Evolutionary conservation across 2,329 filamentous ascomycete genomes (phyloP).

Genomic region (Fusarium caatingaense): DNA sequence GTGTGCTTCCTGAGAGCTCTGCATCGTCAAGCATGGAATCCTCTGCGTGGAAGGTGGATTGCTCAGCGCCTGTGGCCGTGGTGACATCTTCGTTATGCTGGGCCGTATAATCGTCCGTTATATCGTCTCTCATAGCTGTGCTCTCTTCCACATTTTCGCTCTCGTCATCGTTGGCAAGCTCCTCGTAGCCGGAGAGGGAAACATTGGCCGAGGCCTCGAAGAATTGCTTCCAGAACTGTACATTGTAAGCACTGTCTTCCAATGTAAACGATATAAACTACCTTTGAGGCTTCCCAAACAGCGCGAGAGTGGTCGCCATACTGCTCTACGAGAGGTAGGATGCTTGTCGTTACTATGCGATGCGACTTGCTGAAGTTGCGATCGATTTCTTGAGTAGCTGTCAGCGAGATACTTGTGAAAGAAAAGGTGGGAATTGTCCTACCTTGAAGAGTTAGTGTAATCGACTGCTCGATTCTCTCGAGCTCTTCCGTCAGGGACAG

Average conservation of each 20-base stretch:
- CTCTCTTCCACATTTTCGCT: constrained; percentile 62
- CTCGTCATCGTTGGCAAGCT: constrained; percentile 77
- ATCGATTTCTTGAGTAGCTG: constrained; percentile 81
- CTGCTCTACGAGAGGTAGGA: constrained; percentile 92
- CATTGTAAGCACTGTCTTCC: neutral
- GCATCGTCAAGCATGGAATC: constrained; percentile 77
- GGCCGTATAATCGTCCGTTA: constrained; percentile 62
- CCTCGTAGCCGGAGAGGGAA: constrained; percentile 93
- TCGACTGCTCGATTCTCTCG: constrained; percentile 95
- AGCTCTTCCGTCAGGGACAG: constrained; percentile 93
- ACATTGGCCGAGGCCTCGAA: constrained; percentile 99
- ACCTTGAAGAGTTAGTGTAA: constrained; percentile 95
- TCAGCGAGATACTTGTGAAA: neutral
- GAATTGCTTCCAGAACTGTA: constrained; percentile 99
- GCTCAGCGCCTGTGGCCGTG: constrained; percentile 48
- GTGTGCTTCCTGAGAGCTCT: constrained; percentile 75
- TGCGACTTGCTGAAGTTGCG: constrained; percentile 98
- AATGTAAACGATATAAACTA: constrained; percentile 47
- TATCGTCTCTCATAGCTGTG: constrained; percentile 67
- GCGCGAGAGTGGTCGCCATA: constrained; percentile 93
- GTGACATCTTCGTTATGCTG: constrained; percentile 54
- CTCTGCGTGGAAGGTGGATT: constrained; percentile 58
- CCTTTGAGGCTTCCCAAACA: constrained; percentile 97
- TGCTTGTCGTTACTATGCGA: constrained; percentile 92
- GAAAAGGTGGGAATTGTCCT: constrained; percentile 11